Evolutionary conservation across 2,329 filamentous ascomycete genomes (phyloP).

Genomic region (Claviceps quebecensis): DNA sequence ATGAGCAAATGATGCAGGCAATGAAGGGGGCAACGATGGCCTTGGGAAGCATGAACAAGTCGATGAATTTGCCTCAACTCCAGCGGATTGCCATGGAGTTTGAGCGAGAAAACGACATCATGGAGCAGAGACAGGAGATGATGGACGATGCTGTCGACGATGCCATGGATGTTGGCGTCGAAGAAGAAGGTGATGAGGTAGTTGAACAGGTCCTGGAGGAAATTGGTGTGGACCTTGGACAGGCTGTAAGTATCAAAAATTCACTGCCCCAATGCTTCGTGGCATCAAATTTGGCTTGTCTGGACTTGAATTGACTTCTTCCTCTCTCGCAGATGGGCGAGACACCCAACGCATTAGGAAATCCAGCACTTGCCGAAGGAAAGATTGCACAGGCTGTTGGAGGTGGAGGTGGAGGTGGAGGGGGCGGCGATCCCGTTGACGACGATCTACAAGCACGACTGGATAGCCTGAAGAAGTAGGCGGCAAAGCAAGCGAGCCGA

Average conservation of each 20-base stretch:
- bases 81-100: constrained; percentile 99
- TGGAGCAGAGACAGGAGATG: constrained; percentile 98
- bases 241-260: constrained; percentile 49
- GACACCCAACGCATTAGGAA: constrained; percentile 73
- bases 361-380: constrained; percentile 55
- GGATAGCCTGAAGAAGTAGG: constrained; percentile 60
- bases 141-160: constrained; percentile 99
- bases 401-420: constrained; percentile 24
- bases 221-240: constrained; percentile 85
- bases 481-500: constrained; percentile 12
- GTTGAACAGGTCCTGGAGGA: constrained; percentile 94
- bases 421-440: constrained; percentile 47
- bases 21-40: constrained; percentile 97
- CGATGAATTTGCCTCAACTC: constrained; percentile 91
- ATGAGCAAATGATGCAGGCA: constrained; percentile 99
- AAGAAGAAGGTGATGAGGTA: constrained; percentile 93
- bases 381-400: constrained; percentile 80
- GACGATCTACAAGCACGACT: constrained; percentile 89
- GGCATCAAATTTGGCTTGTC: neutral
- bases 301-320: constrained; percentile 3
- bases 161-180: constrained; percentile 76
- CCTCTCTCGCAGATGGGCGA: constrained; percentile 61
- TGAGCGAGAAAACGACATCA: constrained; percentile 95
- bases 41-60: constrained; percentile 90
- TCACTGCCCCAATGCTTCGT: neutral